Base-by-base conservation (phyloP, 495 filamentous ascomycete species). In the Aspergillus biplanus region DNA sequence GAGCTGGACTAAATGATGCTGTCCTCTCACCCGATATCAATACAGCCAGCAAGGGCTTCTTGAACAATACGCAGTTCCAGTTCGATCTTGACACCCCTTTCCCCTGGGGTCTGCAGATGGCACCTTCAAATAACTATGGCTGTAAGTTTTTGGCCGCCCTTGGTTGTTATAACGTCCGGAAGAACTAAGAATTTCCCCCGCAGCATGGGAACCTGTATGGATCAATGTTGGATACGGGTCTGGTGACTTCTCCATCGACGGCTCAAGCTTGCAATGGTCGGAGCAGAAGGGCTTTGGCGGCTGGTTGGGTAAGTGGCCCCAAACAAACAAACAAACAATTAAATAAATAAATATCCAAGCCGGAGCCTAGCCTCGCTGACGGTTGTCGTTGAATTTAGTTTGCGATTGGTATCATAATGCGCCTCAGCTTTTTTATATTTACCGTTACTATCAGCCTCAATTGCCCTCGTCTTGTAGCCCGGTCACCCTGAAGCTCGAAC, bases 391-490 rank as follows among this genome's bases (percentile, higher is more conserved):
- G 53, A 32, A 33, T 56, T 34, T 58, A 86, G 83, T 80, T 6
- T 86, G 84, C 55, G 78, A 85, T 58, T 86, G 84, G 82, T 81
- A 69, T 65, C 83, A 85, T 67, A 82, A 79, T 52, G 75, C 68
- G 27, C 83, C 84, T 11, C 83, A 86, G 67, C 73, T 85, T 7
- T 86, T 86, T 73, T 83, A 74, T 67, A 65, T 78, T 21, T 61
- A 78, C 56, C 52, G 54, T 12, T 73, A 66, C 60, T 73, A 71
- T 39, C 16, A 70, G 12, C 21, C 71, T 16, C 47, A 62, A 0
- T 68, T 81, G 15, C 81, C 82, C 21, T 71, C 67, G 35, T 79
- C 75, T 66, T 85, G 83, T 68, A 78, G 75, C 54, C 66, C 71
- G 67, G 80, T 82, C 18, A 50, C 76, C 37, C 65, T 85, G 35